These are phyloP conservation scores for Dactylis glomerata DNA, from an alignment of 176 grass and related monocot species.

Conservation along the genomic window DNA sequence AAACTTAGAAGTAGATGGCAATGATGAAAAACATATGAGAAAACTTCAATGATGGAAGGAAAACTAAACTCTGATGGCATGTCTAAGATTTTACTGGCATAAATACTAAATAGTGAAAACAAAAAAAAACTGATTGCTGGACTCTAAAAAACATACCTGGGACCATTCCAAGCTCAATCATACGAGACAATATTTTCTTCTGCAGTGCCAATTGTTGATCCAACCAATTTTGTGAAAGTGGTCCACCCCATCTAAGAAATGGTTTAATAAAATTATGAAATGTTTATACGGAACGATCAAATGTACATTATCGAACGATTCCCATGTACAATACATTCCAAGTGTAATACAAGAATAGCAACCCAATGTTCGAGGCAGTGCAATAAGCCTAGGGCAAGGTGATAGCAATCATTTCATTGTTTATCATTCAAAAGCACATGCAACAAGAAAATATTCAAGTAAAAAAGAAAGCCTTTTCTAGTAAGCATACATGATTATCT, in stretches of 20 bases:
- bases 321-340: background rate
- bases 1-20: background rate
- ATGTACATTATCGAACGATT: background rate
- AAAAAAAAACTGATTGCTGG: background rate
- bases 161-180: conserved; percentile 90
- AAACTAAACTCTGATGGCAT: background rate
- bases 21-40: background rate
- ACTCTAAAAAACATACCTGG: conserved; percentile 57
- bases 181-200: conserved; percentile 69
- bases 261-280: conserved; percentile 11
- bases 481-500: background rate
- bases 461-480: background rate
- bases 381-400: background rate
- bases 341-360: background rate
- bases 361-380: background rate
- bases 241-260: conserved; percentile 86
- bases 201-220: conserved; percentile 73
- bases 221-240: conserved; percentile 86
- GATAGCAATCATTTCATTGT: background rate
- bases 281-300: background rate
- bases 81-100: conserved; percentile 5
- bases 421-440: background rate
- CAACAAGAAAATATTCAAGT: background rate
- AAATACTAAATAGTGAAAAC: conserved; percentile 12
- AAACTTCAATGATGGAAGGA: background rate